A percentile compares a stretch with the other conserved stretches of the same genome.
These are phyloP conservation scores for Pyrenophora graminea DNA, from an alignment of 2,329 filamentous ascomycete species.

Conservation along the genomic window DNA sequence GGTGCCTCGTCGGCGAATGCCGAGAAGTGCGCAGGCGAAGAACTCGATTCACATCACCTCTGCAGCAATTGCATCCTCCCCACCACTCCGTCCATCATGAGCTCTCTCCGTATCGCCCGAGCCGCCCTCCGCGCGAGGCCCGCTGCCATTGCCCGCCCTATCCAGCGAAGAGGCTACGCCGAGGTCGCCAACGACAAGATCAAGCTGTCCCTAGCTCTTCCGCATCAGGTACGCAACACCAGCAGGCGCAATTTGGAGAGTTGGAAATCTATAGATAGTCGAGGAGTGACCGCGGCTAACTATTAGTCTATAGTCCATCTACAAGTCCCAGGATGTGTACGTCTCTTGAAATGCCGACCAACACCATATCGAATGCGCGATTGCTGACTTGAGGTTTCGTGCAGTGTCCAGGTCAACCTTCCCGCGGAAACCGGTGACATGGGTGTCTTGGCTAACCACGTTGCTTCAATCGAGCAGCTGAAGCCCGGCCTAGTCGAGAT, in stretches of 20 bases:
- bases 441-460: slow-evolving; percentile 99
- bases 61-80: too few species aligned
- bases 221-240: slow-evolving; percentile 83
- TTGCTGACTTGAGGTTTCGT: slow-evolving; percentile 36
- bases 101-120: slow-evolving; percentile 90
- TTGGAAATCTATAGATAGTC: neutral
- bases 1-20: too few species aligned
- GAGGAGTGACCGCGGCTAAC: slow-evolving; percentile 28
- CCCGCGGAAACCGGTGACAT: slow-evolving; percentile 98
- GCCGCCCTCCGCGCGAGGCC: slow-evolving; percentile 81
- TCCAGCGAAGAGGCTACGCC: slow-evolving; percentile 87
- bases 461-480: slow-evolving; percentile 97
- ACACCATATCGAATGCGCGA: slow-evolving; percentile 25
- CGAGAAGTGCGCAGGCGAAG: too few species aligned
- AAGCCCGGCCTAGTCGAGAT: slow-evolving; percentile 95
- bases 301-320: slow-evolving; percentile 60
- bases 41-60: too few species aligned
- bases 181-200: slow-evolving; percentile 66
- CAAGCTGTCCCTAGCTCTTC: slow-evolving; percentile 96
- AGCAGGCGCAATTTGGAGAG: slow-evolving; percentile 10
- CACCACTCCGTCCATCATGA: slow-evolving; percentile 66
- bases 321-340: slow-evolving; percentile 73
- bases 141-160: slow-evolving; percentile 72
- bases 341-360: slow-evolving; percentile 47
- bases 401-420: slow-evolving; percentile 96